phyloP scores from a whole-genome alignment of 1,139 yeast species.

The Debaryomyces sp. region DNA sequence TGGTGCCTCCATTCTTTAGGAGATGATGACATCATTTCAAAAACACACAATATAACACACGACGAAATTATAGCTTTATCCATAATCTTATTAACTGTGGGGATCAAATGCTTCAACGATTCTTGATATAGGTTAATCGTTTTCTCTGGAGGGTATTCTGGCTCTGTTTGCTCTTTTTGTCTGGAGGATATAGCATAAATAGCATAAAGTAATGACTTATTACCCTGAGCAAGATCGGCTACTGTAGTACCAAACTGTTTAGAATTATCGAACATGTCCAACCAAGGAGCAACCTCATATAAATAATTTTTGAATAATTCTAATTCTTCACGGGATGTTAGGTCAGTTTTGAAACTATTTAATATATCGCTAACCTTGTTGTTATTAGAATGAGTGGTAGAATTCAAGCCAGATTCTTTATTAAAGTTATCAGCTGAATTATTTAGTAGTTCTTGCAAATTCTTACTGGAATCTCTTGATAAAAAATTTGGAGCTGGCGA shows the following conservation, averaged over 20 bases:
- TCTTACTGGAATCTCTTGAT: no score
- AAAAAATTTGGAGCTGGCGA: no score
- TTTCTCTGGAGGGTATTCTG: constrained; percentile 16
- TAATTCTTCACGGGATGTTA: constrained; percentile 23
- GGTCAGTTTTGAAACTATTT: neutral
- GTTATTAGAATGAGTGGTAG: neutral
- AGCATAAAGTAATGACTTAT: constrained; percentile 24
- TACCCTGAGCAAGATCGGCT: constrained; percentile 23
- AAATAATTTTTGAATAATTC: constrained; percentile 26
- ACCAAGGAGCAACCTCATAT: constrained; percentile 36
- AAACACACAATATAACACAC: constrained; percentile 34
- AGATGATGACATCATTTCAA: constrained; percentile 36
- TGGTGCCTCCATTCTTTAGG: constrained; percentile 40
- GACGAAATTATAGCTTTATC: constrained; percentile 24
- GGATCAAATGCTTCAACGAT: constrained; percentile 28
- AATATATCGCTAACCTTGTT: neutral
- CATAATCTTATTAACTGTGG: constrained; percentile 26
- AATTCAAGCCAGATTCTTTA: neutral
- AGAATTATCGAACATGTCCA: constrained; percentile 34
- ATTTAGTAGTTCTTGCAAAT: no score
- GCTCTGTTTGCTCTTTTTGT: constrained; percentile 26
- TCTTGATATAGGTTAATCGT: constrained; percentile 27
- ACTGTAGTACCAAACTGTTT: constrained; percentile 29
- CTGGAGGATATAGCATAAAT: constrained; percentile 32
- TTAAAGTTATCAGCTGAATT: no score